Percentiles rank a stretch among this genome's conserved stretches.
Evolutionary conservation across 176 grass and related monocot species (phyloP).

Genomic region (Triticum turgidum): DNA sequence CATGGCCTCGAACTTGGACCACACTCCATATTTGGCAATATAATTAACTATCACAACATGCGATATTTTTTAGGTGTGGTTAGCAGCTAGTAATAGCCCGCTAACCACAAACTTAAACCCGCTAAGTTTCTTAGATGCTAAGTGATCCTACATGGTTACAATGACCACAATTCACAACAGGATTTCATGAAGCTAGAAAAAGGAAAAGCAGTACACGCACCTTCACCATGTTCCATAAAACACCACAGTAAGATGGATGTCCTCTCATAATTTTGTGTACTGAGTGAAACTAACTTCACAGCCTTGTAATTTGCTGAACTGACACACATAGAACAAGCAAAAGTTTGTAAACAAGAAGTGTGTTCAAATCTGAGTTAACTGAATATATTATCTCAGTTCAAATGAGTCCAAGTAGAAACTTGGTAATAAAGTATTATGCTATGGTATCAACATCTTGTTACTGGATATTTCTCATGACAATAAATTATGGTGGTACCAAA

Average conservation of each 20-base stretch:
- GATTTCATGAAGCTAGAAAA: slow-evolving; percentile 1
- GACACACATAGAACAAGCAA: slow-evolving; percentile 12
- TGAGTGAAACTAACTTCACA: slow-evolving; percentile 81
- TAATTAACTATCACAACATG: background rate
- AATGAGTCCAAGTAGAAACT: background rate
- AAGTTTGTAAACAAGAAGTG: slow-evolving; percentile 25
- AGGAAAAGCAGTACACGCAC: slow-evolving; percentile 29
- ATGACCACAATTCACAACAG: background rate
- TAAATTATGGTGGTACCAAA: background rate
- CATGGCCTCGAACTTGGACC: background rate
- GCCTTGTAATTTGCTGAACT: slow-evolving; percentile 90
- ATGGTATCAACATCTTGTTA: background rate
- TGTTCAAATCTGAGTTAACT: background rate
- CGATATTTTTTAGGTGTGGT: background rate
- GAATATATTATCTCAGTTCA: background rate
- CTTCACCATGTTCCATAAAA: slow-evolving; percentile 65
- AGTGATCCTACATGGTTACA: background rate
- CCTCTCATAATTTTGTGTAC: slow-evolving; percentile 80
- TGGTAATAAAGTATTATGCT: background rate
- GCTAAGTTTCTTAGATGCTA: background rate
- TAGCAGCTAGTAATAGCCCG: background rate
- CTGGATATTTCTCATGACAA: background rate
- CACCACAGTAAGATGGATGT: slow-evolving; percentile 59
- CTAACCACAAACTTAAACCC: background rate
- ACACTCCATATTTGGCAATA: background rate